Evolutionary conservation across 2,329 filamentous ascomycete species (phyloP), one percentile per base, ranked within the genome.

Genomic region (Tolypocladium paradoxum): DNA sequence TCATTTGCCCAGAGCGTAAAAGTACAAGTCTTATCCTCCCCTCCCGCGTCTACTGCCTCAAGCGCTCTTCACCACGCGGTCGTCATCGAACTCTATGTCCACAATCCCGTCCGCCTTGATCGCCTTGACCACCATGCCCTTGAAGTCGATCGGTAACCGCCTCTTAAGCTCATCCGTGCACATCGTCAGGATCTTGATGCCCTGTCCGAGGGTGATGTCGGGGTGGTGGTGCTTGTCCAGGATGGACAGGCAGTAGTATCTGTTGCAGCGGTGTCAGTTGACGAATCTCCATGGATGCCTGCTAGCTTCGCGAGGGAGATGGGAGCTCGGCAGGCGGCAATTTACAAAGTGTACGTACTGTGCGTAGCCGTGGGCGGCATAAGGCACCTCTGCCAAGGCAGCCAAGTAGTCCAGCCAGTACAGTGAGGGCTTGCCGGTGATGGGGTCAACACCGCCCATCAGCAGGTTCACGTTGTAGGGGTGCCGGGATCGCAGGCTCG

Each of bases 391-490:
- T 5, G 90, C 92, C 67, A 91, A 75, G 57, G 91, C 85, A 60
- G 92, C 93, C 66, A 99, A 83, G 74, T 97, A 97, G 70, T 99
- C 92, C 64, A 96, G 81, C 93, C 93, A 99, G 80, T 95, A 96
- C 61, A 99, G 75, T 65, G 86, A 87, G 31, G 93, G 92, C 79
- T 93, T 88, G 73, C 89, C 81, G 61, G 88, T 90, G 73, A 95
- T 93, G 60, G 88, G 84, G 72, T 99, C 92, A 63, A 95, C 87
- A 60, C 95, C 93, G 60, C 92, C 93, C 54, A 99, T 84, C 56
- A 99, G 80, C 57, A 99, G 82, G 76, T 99, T 99, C 69, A 99
- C 93, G 57, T 87, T 95, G 77, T 97, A 99, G 6, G 93, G 93
- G 70, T 90, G 92, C 70, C 90, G 83, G 63, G 90, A 96, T 69